Evolutionary conservation across 2,329 filamentous ascomycete genomes (phyloP).

Genomic region (Pezicula neosporulosa): DNA sequence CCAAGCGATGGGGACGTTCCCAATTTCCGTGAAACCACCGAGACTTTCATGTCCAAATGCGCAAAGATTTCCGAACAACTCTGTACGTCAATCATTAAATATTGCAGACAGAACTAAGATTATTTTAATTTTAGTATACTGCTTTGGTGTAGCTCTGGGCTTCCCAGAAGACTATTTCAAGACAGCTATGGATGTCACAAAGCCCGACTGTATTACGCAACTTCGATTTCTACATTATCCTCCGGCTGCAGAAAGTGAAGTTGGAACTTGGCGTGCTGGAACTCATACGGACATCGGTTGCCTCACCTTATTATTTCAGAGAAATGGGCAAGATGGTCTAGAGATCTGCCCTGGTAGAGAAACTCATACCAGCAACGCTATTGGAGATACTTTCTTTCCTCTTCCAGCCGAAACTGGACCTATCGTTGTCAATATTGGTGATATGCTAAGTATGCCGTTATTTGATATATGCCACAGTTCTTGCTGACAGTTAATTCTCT

Average conservation of each 20-base stretch:
- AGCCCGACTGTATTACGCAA: slow-evolving; percentile 45
- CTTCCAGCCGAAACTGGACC: slow-evolving; percentile 29
- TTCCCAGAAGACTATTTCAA: background rate
- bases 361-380: slow-evolving; percentile 54
- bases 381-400: slow-evolving; percentile 46
- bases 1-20: background rate
- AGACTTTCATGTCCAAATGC: background rate
- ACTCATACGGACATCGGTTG: too few species aligned
- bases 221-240: slow-evolving; percentile 54
- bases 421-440: slow-evolving; percentile 35
- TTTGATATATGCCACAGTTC: background rate
- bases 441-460: slow-evolving; percentile 44
- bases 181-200: slow-evolving; percentile 38
- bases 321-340: too few species aligned
- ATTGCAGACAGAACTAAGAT: too few species aligned
- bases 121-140: background rate
- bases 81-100: background rate
- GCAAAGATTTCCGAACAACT: background rate
- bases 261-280: slow-evolving; percentile 33
- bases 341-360: slow-evolving; percentile 34
- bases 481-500: background rate
- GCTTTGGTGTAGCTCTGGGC: background rate
- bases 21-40: background rate
- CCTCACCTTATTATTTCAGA: too few species aligned
- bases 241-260: slow-evolving; percentile 36